Evolutionary conservation across 1,284 basidiomycete species (phyloP), one percentile per base, ranked within the genome.

Genomic region (Termitomyces sp.): DNA sequence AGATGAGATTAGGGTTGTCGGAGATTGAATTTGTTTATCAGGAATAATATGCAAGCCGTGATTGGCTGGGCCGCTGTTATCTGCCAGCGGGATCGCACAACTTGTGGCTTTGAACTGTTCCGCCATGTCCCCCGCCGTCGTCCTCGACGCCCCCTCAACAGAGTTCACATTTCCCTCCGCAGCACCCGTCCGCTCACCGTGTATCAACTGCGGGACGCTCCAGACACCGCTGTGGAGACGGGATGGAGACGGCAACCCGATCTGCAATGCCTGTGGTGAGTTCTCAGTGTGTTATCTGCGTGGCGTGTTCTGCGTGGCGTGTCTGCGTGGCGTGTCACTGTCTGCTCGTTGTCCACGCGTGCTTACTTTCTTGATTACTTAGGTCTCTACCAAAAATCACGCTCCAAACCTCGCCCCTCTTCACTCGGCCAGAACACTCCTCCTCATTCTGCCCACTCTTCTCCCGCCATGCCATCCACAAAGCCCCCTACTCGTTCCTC

Each of bases 261-360:
- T 91, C 62, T 93, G 90, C 73, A 93, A 92, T 68, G 87, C 89
- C 52, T 93, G 90, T 70, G 90, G 90, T 91, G 68, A 83, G 89
- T 65, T 5, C 5, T 24, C 21, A 24, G 47, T 33, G 13, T 61
- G 57, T 59, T 55, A 60, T 62, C 57, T 54, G 50, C 58, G 18
- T 64, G 59, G 60, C 65, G 65, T 68, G 62, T n/a, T 62, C 57
- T 54, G 50, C 58, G 18, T 64, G 59, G 60, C 65, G 65, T 55
- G 60, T 62, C 57, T 54, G 50, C 58, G 18, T 64, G 59, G 60
- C 65, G 65, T 68, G 62, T n/a, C n/a, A n/a, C n/a, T n/a, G n/a
- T 56, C 58, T 63, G 62, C 6, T 5, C 30, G 24, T 11, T 38
- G 31, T 37, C 14, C 39, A 47, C 35, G 37, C 45, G 41, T 39